Percentiles rank a stretch among this genome's conserved stretches.
These are phyloP conservation scores for Podospora comata DNA, from an alignment of 495 filamentous ascomycete species.

Conservation along the genomic window DNA sequence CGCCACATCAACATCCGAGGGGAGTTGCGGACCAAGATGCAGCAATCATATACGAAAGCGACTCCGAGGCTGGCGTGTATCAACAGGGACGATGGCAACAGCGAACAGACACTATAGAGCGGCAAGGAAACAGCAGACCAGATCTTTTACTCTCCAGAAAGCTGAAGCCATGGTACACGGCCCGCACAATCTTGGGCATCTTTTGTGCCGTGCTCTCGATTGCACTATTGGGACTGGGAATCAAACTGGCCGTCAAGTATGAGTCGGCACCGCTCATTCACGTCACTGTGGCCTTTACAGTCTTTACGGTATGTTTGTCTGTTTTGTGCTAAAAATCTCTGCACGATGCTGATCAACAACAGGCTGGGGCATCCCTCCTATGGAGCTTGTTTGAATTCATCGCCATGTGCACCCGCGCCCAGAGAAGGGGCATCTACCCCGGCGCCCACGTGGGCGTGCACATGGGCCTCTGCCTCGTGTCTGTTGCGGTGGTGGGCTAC, in stretches of 20 bases:
- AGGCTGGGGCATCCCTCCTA: slow-evolving; percentile 20
- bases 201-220: slow-evolving; percentile 20
- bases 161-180: slow-evolving; percentile 10
- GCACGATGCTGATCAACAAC: not conserved
- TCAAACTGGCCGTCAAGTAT: slow-evolving; percentile 24
- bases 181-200: slow-evolving; percentile 16
- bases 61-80: not conserved
- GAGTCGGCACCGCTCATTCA: slow-evolving; percentile 22
- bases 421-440: slow-evolving; percentile 32
- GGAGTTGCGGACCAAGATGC: not conserved
- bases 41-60: not conserved
- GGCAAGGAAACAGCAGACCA: not conserved
- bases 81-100: not conserved
- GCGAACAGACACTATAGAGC: not conserved
- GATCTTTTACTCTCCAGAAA: not conserved
- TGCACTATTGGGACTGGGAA: slow-evolving; percentile 21
- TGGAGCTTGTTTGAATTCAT: slow-evolving; percentile 24
- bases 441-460: slow-evolving; percentile 41
- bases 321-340: not conserved
- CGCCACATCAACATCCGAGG: not conserved
- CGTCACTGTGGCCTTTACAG: slow-evolving; percentile 25
- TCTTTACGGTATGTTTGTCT: slow-evolving; percentile 19
- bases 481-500: slow-evolving; percentile 27
- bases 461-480: slow-evolving; percentile 36
- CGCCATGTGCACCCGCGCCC: slow-evolving; percentile 16